Conservation (phyloP, 305 asterid genomes). For the Ruellia speciosa region DNA sequence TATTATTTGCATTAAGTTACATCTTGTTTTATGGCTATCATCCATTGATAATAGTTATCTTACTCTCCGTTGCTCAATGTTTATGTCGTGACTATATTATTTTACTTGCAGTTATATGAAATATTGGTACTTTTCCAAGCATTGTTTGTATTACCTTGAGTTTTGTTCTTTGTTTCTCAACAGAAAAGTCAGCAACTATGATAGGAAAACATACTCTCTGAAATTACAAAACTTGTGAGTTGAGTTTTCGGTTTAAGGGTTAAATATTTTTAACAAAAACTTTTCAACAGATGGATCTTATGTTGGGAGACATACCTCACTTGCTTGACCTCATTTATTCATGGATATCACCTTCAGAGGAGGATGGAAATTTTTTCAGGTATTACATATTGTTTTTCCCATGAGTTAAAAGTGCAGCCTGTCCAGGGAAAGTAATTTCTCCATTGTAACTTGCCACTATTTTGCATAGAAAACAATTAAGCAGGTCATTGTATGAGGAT, state of each 20-base stretch:
- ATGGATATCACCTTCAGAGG: constrained; percentile 92
- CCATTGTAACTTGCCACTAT: constrained; percentile 1
- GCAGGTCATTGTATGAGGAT: constrained; percentile 9
- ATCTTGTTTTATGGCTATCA: background rate
- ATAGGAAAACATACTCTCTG: constrained; percentile 10
- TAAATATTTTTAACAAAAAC: constrained; percentile 25
- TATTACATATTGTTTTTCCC: constrained; percentile 24
- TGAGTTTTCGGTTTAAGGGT: constrained; percentile 19
- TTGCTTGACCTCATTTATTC: constrained; percentile 83
- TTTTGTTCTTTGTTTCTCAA: background rate
- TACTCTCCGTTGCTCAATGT: background rate
- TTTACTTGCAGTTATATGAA: too few species aligned
- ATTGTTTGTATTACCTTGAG: background rate
- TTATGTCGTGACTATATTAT: background rate
- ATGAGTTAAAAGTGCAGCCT: constrained; percentile 1
- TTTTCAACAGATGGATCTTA: constrained; percentile 80
- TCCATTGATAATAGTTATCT: background rate
- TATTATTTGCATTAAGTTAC: background rate
- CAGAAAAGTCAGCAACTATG: constrained; percentile 4
- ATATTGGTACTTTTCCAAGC: too few species aligned
- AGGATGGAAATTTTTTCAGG: constrained; percentile 67
- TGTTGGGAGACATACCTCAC: constrained; percentile 85
- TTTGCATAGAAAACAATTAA: background rate
- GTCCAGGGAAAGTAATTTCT: background rate
- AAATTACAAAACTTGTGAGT: constrained; percentile 7